A percentile compares a stretch with the other conserved stretches of the same genome.
Conservation (phyloP, 2,329 filamentous ascomycete genomes). For the Beauveria sp. region DNA sequence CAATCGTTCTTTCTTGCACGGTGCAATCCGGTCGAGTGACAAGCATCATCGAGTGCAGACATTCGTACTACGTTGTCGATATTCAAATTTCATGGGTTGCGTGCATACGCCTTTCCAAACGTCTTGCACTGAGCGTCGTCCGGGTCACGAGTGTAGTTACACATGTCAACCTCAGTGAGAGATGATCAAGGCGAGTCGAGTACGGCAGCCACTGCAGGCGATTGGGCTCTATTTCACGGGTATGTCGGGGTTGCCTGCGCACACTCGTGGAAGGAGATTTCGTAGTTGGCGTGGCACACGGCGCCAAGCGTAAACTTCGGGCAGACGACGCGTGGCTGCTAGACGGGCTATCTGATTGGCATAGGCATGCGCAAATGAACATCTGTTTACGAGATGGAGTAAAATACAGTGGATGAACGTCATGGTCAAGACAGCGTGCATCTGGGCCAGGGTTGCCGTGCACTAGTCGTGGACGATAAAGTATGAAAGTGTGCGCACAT, state of each 20-base stretch:
- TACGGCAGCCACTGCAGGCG: neutral
- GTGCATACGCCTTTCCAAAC: no score
- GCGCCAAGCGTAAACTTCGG: neutral
- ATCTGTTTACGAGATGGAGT: neutral
- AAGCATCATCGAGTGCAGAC: no score
- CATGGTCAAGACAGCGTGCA: neutral
- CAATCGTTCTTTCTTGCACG: no score
- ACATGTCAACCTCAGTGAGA: neutral
- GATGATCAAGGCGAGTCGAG: neutral
- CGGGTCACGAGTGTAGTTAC: neutral
- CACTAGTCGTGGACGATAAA: no score
- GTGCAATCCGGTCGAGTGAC: no score
- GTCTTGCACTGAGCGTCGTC: no score
- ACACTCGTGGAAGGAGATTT: neutral
- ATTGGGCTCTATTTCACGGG: neutral
- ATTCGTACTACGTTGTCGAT: no score
- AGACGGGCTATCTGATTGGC: neutral
- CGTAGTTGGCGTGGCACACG: neutral
- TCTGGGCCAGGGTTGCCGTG: neutral
- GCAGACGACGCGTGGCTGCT: neutral
- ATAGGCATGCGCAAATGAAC: neutral
- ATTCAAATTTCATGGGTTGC: no score
- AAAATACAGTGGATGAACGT: neutral
- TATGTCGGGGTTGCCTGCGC: neutral
- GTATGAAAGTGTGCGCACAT: neutral